Evolutionary conservation across 805 yeast genomes (phyloP).

Genomic region (Suhomyces canberraensis): DNA sequence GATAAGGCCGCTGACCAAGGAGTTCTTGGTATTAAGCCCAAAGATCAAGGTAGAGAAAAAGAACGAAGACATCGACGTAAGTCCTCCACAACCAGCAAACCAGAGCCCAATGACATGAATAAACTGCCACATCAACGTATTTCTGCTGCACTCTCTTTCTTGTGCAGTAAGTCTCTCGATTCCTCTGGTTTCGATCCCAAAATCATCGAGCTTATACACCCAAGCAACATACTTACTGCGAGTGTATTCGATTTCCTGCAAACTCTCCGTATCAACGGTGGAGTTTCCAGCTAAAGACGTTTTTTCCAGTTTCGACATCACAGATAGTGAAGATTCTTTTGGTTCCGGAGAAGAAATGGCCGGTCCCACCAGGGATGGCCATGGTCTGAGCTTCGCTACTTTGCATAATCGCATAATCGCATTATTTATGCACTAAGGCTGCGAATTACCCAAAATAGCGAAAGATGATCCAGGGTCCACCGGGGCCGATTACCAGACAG

Average conservation of each 20-base stretch:
- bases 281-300: not conserved
- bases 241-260: not conserved
- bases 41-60: conserved; percentile 30
- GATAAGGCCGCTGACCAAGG: conserved; percentile 29
- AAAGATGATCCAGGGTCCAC: too few relatives aligned
- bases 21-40: conserved; percentile 24
- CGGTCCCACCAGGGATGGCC: too few relatives aligned
- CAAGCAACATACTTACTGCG: conserved; percentile 3
- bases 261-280: not conserved
- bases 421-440: too few relatives aligned
- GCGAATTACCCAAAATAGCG: too few relatives aligned
- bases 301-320: not conserved
- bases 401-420: too few relatives aligned
- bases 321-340: too few relatives aligned
- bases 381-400: too few relatives aligned
- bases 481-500: too few relatives aligned
- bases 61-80: conserved; percentile 37
- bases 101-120: conserved; percentile 33
- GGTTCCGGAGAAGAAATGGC: not conserved
- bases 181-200: conserved; percentile 34
- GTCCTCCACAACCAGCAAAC: conserved; percentile 39
- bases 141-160: conserved; percentile 16
- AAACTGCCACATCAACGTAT: conserved; percentile 16
- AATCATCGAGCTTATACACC: conserved; percentile 18
- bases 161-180: conserved; percentile 31